Percentiles rank a stretch among this genome's conserved stretches.
phyloP scores from a whole-genome alignment of 2,329 filamentous ascomycete genomes.

The Achaetomium macrosporum region DNA sequence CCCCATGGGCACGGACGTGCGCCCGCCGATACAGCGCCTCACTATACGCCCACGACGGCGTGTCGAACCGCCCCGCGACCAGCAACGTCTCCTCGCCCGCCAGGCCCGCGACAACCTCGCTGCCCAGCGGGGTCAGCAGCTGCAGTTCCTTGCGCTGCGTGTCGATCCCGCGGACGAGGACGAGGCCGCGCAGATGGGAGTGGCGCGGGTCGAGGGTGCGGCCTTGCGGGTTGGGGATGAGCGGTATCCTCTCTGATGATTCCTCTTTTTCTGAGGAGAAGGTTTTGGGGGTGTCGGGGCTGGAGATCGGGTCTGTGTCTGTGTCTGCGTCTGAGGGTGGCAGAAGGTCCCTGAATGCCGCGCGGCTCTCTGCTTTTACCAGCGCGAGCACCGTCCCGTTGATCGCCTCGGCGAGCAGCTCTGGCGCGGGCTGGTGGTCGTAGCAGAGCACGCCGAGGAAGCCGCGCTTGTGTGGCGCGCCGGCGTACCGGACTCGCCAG shows the following conservation, averaged over 20 bases:
- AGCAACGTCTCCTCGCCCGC: constrained; percentile 47
- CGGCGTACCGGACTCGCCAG: constrained; percentile 56
- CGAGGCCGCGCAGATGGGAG: constrained; percentile 57
- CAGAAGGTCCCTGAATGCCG: constrained; percentile 40
- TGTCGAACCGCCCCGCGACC: constrained; percentile 62
- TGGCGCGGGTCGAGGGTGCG: constrained; percentile 53
- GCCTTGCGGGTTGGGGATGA: constrained; percentile 51
- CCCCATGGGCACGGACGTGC: not conserved
- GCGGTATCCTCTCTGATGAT: constrained; percentile 37
- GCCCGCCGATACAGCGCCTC: constrained; percentile 49
- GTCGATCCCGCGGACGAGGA: constrained; percentile 66
- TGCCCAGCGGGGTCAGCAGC: constrained; percentile 55
- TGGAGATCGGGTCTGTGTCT: not conserved
- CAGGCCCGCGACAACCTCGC: constrained; percentile 20
- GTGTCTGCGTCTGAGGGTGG: not conserved
- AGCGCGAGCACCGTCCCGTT: constrained; percentile 66
- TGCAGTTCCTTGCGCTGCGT: constrained; percentile 48
- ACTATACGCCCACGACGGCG: constrained; percentile 63
- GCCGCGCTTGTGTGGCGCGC: constrained; percentile 35
- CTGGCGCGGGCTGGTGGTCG: constrained; percentile 54
- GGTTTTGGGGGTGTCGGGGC: not conserved
- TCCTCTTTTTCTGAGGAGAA: not conserved
- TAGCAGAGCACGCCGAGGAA: constrained; percentile 64
- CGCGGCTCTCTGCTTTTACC: constrained; percentile 51
- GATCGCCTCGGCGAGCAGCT: constrained; percentile 57